A percentile compares a stretch with the other conserved stretches of the same genome.
Evolutionary conservation across 2,329 filamentous ascomycete genomes (phyloP).

Genomic region (Ustulina deusta): DNA sequence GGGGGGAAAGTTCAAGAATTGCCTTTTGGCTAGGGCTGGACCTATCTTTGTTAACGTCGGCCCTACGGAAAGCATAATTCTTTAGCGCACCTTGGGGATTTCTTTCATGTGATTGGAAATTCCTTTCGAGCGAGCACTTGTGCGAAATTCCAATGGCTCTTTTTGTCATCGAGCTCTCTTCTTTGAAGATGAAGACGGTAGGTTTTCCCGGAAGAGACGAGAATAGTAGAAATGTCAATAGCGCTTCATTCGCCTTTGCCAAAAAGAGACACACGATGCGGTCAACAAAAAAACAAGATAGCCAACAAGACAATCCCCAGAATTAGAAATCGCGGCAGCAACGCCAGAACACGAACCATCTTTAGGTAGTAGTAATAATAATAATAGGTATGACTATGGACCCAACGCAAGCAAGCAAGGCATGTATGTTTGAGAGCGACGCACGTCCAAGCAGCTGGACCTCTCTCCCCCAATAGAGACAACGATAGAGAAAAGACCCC

Average conservation of each 20-base stretch:
- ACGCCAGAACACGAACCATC: neutral
- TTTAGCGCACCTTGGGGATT: constrained; percentile 16
- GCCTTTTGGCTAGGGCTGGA: constrained; percentile 26
- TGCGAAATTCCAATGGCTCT: neutral
- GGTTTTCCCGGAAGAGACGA: constrained; percentile 2
- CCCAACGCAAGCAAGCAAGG: constrained; percentile 30
- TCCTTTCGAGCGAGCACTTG: neutral
- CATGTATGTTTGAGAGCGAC: constrained; percentile 22
- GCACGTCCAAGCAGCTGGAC: constrained; percentile 8
- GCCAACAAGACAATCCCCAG: neutral
- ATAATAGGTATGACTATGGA: constrained; percentile 1
- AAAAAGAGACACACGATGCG: constrained; percentile 3
- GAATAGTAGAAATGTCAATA: constrained; percentile 7
- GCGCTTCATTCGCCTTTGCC: constrained; percentile 11
- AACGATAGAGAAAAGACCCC: constrained; percentile 10
- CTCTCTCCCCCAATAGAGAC: constrained; percentile 10
- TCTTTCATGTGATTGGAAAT: constrained; percentile 12
- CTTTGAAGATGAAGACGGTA: constrained; percentile 8
- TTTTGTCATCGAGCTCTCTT: constrained; percentile 13
- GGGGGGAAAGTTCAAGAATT: constrained; percentile 16
- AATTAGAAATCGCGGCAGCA: neutral
- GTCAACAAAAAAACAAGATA: constrained; percentile 1
- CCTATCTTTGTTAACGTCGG: constrained; percentile 27
- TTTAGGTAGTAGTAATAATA: neutral
- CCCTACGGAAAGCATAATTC: constrained; percentile 23